Evolutionary conservation across 306 rosid species (phyloP), one percentile per base, ranked within the genome.

Genomic region (Hippophae rhamnoides): DNA sequence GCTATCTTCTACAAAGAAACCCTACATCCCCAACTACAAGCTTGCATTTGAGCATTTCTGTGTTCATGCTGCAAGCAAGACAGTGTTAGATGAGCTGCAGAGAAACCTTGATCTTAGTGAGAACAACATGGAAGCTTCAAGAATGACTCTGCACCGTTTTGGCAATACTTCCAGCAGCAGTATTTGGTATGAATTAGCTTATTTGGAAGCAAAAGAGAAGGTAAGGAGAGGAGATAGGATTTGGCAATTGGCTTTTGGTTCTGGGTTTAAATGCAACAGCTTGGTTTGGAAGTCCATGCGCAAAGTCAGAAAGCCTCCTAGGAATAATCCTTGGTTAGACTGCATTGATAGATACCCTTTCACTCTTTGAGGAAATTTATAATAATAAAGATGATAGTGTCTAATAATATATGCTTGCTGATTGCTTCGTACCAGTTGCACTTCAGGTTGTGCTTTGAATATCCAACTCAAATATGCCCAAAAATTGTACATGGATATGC

Each of bases 121-220:
- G 38, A 76, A 69, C 64, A 89, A 92, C 81, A 74, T 92, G 76
- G 98, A 92, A 23, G 86, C 98, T 0, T 92, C 98, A 0, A 73
- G 89, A 54, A 83, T 87, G 98, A 92, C 96, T 1, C 58, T 87
- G 57, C 86, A 87, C 45, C 84, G 98, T 1, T 92, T 92, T 47
- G 98, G 98, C 8, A 92, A 92, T 87, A 87, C 98, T 0, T 92
- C 98, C 7, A 87, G 96, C 69, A 92, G 96, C 73, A 87, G 96
- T 69, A 87, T 92, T 13, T 92, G 98, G 98, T 92, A 92, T 62
- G 89, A 92, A 59, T 53, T 92, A 52, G 95, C 98, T 55, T 87
- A 92, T 74, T 80, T 92, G 81, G 96, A 92, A 58, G 96, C 96
- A 1, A 87, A 83, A 47, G 98, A 83, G 57, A 76, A 74, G 18